Evolutionary conservation across 768 basidiomycete genomes (phyloP), one percentile per base, ranked within the genome.

Genomic region (Naganishia antarctica): DNA sequence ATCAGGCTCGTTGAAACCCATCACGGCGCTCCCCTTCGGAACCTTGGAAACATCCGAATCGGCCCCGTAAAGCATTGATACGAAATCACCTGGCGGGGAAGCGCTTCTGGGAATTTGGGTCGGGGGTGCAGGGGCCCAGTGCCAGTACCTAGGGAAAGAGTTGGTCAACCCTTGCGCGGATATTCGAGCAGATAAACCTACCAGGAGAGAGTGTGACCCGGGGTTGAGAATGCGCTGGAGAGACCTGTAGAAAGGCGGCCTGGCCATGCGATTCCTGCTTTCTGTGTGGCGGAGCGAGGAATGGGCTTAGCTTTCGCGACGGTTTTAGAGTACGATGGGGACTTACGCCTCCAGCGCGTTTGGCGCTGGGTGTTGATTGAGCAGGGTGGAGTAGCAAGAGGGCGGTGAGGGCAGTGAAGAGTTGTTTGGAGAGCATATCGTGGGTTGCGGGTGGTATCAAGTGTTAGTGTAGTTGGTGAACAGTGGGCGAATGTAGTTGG

Each of bases 1-100:
- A 23, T 66, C 65, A 11, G 65, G 60, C 45, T 66, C 65, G 44
- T 66, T 62, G 51, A 61, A 66, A 3, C 65, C 65, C 37, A 66
- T 41, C 12, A 66, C 45, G 8, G 31, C 9, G 3, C 41, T 44
- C 28, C 26, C 18, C 5, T 25, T n/a, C 2, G 60, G 60, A n/a
- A 66, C 28, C 1, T n/a, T 34, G 31, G 37, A 15, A 12, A 45
- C 9, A 13, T 28, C 47, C 2, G 60, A 23, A 1, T n/a, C 7
- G 3, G 9, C 26, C 23, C 34, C 34, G n/a, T 41, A 50, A 4
- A 61, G 21, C 49, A 29, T 46, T 2, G 60, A 23, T 21, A 57
- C 60, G n/a, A 61, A 61, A n/a, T 62, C 49, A 4, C 60, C 60
- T 1, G 64, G 58, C 5, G 31, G 26, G 34, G 34, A 23, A 5